These are phyloP conservation scores for Isatis lusitanica DNA, from an alignment of 441 rosid species.

Conservation along the genomic window DNA sequence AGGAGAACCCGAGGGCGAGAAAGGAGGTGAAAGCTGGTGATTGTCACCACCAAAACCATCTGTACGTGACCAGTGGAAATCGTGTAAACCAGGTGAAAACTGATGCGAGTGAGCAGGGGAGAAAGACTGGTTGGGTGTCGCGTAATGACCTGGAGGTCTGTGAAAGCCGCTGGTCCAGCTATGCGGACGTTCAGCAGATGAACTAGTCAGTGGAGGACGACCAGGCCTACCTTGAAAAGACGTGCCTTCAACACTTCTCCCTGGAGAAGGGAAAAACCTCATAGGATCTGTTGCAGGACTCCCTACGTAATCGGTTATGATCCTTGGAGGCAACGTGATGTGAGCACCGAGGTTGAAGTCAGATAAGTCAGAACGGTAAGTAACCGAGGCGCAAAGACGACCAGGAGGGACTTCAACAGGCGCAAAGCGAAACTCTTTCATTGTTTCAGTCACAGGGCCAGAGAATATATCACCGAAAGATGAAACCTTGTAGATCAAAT, in stretches of 20 bases:
- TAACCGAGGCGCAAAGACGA: slow-evolving; percentile 60
- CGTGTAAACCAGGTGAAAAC: slow-evolving; percentile 42
- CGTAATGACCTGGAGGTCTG: slow-evolving; percentile 46
- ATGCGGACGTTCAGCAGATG: slow-evolving; percentile 69
- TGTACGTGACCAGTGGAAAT: slow-evolving; percentile 53
- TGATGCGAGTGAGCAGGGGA: slow-evolving; percentile 52
- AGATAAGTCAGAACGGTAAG: slow-evolving; percentile 65
- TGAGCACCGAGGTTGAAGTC: slow-evolving; percentile 67
- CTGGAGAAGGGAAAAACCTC: slow-evolving; percentile 73
- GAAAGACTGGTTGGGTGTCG: slow-evolving; percentile 45
- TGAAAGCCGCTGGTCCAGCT: slow-evolving; percentile 94
- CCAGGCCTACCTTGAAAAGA: slow-evolving; percentile 61
- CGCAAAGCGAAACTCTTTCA: slow-evolving; percentile 63
- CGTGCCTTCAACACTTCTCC: slow-evolving; percentile 50
- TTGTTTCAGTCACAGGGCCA: slow-evolving; percentile 55
- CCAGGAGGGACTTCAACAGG: slow-evolving; percentile 85
- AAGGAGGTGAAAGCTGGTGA: slow-evolving; percentile 87
- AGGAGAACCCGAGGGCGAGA: slow-evolving; percentile 75
- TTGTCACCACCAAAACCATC: slow-evolving; percentile 59
- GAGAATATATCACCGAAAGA: slow-evolving; percentile 69
- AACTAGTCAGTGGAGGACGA: slow-evolving; percentile 46
- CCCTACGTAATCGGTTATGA: slow-evolving; percentile 82
- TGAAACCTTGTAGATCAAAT: slow-evolving; percentile 77
- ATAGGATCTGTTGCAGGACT: slow-evolving; percentile 82
- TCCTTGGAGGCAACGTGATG: slow-evolving; percentile 66